A percentile compares a stretch with the other conserved stretches of the same genome.
Conservation (phyloP, 1,284 basidiomycete genomes). For the Rhodotorula sp. region DNA sequence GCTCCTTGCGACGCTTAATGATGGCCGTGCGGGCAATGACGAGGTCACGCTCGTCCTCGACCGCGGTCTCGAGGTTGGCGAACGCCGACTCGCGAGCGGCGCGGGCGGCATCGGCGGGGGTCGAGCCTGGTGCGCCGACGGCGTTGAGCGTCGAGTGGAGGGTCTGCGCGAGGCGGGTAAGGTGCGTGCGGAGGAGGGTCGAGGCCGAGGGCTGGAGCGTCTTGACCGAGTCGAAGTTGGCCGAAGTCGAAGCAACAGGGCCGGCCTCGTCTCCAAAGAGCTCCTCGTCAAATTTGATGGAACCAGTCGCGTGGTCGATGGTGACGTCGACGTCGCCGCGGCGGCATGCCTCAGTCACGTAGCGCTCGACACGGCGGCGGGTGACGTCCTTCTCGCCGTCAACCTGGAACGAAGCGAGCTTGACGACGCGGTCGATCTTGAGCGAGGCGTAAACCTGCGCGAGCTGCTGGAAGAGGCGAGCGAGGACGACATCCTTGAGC, state of each 20-base stretch:
- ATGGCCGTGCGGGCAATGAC: constrained; percentile 73
- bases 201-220: constrained; percentile 65
- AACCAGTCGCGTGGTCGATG: constrained; percentile 84
- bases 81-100: constrained; percentile 63
- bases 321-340: constrained; percentile 83
- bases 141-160: constrained; percentile 67
- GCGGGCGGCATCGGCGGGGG: constrained; percentile 50
- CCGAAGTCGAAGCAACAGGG: constrained; percentile 46
- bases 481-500: constrained; percentile 86
- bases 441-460: constrained; percentile 92
- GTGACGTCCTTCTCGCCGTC: constrained; percentile 68
- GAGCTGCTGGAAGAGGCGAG: constrained; percentile 88
- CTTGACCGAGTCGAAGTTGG: constrained; percentile 50
- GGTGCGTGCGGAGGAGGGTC: constrained; percentile 69
- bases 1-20: constrained; percentile 80
- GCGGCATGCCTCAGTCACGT: constrained; percentile 87
- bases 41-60: constrained; percentile 66
- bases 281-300: constrained; percentile 82
- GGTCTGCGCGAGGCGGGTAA: constrained; percentile 69
- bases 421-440: constrained; percentile 70
- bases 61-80: constrained; percentile 49
- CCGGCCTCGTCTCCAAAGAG: constrained; percentile 53
- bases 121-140: constrained; percentile 46
- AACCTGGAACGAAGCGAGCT: constrained; percentile 60
- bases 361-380: constrained; percentile 54